Evolutionary conservation across 345 rosid genomes (phyloP), one percentile per base, ranked within the genome.

Genomic region (Noccaea bulbosa): DNA sequence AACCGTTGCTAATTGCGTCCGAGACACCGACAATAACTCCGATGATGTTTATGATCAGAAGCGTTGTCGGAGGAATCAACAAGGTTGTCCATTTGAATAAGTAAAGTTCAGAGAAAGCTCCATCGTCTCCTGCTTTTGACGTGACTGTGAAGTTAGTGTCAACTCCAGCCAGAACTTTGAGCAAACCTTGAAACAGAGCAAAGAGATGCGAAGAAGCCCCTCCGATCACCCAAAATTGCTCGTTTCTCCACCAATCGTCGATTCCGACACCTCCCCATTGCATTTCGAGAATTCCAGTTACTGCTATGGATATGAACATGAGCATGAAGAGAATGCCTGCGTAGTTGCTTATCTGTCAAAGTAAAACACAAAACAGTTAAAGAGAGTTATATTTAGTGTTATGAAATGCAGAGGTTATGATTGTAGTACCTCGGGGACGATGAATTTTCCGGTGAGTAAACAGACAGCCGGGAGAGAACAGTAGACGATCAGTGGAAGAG

Each of bases 231-330:
- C 98, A 92, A 40, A 92, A 92, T 67, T 92, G 98, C 78, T 92
- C 98, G 22, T 90, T 90, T 79, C 98, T 87, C 98, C 98, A 92
- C 95, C 92, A 85, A 78, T 92, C 97, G 30, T 92, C 97, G 10
- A 92, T 85, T 37, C 90, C 93, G 1, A 92, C 98, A 20, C 98
- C 90, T 40, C 98, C 98, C 98, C 98, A 92, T 69, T 92, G 98
- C 96, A 92, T 92, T 82, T 92, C 98, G 0, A 92, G 90, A 32
- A 92, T 82, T 62, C 97, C 88, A 2, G 98, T 93, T 17, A 90
- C 98, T 53, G 98, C 98, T 41, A 93, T 93, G 3, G 97, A 90
- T 73, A 90, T 83, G 82, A 93, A 93, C 83, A 93, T 90, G 1
- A 81, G 82, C 72, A 93, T 93, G 78, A 93, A 93, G 45, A 93